Base-by-base conservation (phyloP, 73 alveolate species). In the Paraurostyla sp. region DNA sequence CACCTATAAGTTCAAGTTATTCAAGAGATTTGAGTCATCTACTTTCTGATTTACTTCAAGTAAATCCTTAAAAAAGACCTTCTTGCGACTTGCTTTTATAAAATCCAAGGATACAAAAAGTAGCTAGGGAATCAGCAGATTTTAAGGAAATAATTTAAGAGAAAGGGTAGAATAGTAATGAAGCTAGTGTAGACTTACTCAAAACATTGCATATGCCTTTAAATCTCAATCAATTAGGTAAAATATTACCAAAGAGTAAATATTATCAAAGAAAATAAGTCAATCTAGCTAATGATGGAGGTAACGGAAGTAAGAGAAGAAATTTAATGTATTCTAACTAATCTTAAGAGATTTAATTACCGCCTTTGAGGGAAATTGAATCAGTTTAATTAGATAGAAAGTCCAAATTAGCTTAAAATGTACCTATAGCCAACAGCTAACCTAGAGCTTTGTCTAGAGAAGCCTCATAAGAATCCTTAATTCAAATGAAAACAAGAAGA, bases 11-110 rank as follows among this genome's bases (percentile, higher is more conserved):
- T 20, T 91, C 76, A 32, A 85, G 76, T 54, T 97, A 82, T 83
- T 93, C 98, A 6, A 80, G 65, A 62, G 99, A 97, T 48, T 80
- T 97, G 76, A 83, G 92, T 68, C 91, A 91, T 62, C 80, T 96
- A 33, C 89, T 97, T 3, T 90, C 94, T 33, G 43, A 88, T 49
- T 92, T 97, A 29, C 78, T 97, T 23, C 83, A 93, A 33, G 95
- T 93, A 42, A 92, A 84, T 60, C 99, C 99, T 1, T 73, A 95
- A 62, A 95, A 86, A 62, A 85, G 99, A 58, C 96, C 97, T n/a
- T 68, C 97, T 18, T 93, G 96, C 45, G 93, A 93, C 60, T 93
- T 80, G 23, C 57, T 96, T 16, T 83, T 96, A 27, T 11, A n/a
- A 6, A 73, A 75, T 50, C 69, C 69, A 11, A 29, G 51, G 22